Percentiles rank a stretch among this genome's conserved stretches.
Conservation (phyloP, 306 rosid species). For the Dicorynia guianensis region DNA sequence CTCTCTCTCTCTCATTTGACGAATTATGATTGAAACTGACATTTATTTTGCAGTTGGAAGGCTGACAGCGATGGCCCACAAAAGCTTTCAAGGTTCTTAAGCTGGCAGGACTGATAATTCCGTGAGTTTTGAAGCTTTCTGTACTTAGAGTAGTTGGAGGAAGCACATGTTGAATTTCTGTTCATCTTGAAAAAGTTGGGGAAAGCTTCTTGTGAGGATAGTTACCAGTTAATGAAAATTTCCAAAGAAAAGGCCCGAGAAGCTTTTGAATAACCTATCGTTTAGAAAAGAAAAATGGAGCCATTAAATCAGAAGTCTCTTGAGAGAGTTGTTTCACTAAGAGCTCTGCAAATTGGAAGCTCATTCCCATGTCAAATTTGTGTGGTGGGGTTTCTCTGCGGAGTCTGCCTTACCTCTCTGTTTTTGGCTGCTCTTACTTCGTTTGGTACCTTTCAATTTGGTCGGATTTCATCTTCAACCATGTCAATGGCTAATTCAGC, state of each 20-base stretch:
- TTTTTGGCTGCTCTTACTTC: conserved; percentile 85
- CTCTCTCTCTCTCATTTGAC: neutral
- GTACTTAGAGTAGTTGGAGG: conserved; percentile 38
- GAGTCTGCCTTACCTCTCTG: conserved; percentile 78
- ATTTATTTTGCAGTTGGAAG: conserved; percentile 49
- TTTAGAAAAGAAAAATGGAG: conserved; percentile 52
- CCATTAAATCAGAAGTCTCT: conserved; percentile 60
- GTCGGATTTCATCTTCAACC: conserved; percentile 59
- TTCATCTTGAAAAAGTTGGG: conserved; percentile 6
- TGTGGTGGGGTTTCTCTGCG: conserved; percentile 88
- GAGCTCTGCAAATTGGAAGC: conserved; percentile 82
- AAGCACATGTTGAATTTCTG: conserved; percentile 36
- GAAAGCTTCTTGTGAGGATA: conserved; percentile 49
- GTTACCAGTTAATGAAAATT: conserved; percentile 47
- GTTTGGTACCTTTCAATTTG: conserved; percentile 65
- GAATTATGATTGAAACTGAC: conserved; percentile 32
- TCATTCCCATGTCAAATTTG: conserved; percentile 89
- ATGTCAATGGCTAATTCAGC: conserved; percentile 51
- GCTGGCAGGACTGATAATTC: conserved; percentile 45
- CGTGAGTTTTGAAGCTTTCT: conserved; percentile 32
- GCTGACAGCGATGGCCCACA: conserved; percentile 46
- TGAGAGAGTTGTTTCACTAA: conserved; percentile 84
- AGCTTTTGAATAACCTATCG: conserved; percentile 12
- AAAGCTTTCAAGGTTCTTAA: conserved; percentile 27
- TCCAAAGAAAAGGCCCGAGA: conserved; percentile 31